A percentile compares a stretch with the other conserved stretches of the same genome.
Conservation (phyloP, 2,329 filamentous ascomycete species). For the Lomentospora prolificans region DNA sequence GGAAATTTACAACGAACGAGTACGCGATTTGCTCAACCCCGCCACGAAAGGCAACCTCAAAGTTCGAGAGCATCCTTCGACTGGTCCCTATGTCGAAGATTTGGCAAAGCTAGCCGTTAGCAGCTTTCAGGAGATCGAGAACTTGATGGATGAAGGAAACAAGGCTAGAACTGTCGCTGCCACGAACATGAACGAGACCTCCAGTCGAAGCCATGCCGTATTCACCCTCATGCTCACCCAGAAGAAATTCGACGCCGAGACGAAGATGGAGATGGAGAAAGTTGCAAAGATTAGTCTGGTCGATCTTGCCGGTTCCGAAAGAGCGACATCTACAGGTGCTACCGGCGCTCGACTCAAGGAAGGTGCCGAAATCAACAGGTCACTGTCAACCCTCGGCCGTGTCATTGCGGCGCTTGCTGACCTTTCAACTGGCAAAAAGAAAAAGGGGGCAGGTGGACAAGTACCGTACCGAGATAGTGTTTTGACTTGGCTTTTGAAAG, state of each 20-base stretch:
- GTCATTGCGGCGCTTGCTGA: conserved; percentile 95
- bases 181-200: conserved; percentile 99
- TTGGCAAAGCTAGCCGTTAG: conserved; percentile 89
- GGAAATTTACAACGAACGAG: conserved; percentile 98
- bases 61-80: conserved; percentile 94
- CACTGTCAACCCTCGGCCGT: conserved; percentile 88
- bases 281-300: conserved; percentile 97
- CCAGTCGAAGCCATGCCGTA: conserved; percentile 93
- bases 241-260: conserved; percentile 82
- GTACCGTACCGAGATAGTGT: conserved; percentile 97
- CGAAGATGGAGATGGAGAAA: conserved; percentile 95
- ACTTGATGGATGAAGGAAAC: conserved; percentile 98
- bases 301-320: conserved; percentile 92
- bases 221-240: conserved; percentile 95
- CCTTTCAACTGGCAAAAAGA: conserved; percentile 74
- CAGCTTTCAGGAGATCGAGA: conserved; percentile 90
- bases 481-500: conserved; percentile 92
- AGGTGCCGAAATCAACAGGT: conserved; percentile 96
- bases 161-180: conserved; percentile 96
- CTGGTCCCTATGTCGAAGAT: conserved; percentile 96
- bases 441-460: conserved; percentile 61
- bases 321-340: conserved; percentile 93
- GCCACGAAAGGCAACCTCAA: conserved; percentile 93
- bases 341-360: conserved; percentile 93
- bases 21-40: conserved; percentile 90